phyloP scores from a whole-genome alignment of 78 protist species.

The Dictyostelium citrinum region DNA sequence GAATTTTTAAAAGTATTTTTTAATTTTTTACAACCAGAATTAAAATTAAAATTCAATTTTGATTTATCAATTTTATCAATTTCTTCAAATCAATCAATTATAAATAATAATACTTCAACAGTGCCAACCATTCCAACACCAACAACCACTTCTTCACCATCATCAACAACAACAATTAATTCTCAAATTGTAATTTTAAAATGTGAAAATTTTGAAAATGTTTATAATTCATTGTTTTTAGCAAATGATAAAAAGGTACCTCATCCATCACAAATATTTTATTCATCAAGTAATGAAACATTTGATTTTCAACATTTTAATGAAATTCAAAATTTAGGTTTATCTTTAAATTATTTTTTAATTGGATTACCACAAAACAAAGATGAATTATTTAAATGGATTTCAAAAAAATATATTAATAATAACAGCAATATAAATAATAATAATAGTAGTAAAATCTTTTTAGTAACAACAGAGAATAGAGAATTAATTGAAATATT shows the following conservation, averaged over 20 bases:
- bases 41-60: slow-evolving; percentile 3
- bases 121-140: too few relatives aligned
- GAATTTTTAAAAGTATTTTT: slow-evolving; percentile 21
- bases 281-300: background rate
- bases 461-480: background rate
- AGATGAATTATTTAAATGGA: slow-evolving; percentile 25
- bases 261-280: slow-evolving; percentile 54
- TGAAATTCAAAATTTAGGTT: background rate
- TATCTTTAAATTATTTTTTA: background rate
- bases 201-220: background rate
- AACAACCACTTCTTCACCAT: background rate
- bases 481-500: slow-evolving; percentile 9
- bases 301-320: slow-evolving; percentile 19
- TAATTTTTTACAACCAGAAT: background rate
- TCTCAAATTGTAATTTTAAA: background rate
- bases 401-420: slow-evolving; percentile 7
- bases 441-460: background rate
- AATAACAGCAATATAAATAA: background rate
- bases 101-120: background rate
- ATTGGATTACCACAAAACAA: slow-evolving; percentile 45
- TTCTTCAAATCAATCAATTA: background rate
- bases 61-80: background rate
- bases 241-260: slow-evolving; percentile 13
- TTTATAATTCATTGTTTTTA: slow-evolving; percentile 29
- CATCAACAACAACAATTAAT: background rate